Conservation (phyloP, 2,329 filamentous ascomycete genomes). For the Penicillium sclerotigenum region DNA sequence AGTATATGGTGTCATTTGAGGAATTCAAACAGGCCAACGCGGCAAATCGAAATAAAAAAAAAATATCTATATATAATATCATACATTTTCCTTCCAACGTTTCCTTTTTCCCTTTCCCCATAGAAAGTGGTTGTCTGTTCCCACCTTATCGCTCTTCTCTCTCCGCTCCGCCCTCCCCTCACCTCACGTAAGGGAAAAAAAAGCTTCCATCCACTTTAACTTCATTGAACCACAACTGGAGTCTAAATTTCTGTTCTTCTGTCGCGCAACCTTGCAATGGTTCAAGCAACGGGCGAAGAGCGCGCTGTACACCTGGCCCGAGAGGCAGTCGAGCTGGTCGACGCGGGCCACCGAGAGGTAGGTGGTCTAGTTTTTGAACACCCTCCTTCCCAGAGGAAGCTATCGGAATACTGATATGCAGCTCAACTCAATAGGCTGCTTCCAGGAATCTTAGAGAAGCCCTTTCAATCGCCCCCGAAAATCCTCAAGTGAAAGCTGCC, state of each 20-base stretch:
- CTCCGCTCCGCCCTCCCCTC: conserved; percentile 14
- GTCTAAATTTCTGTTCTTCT: neutral
- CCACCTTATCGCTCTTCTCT: conserved; percentile 11
- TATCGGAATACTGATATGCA: neutral
- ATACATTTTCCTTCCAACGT: neutral
- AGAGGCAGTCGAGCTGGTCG: conserved; percentile 47
- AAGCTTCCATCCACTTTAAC: conserved; percentile 2
- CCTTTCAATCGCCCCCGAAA: conserved; percentile 46
- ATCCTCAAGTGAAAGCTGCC: conserved; percentile 45
- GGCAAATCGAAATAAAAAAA: neutral
- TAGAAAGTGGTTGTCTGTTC: conserved; percentile 4
- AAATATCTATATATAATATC: neutral
- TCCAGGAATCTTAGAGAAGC: conserved; percentile 50
- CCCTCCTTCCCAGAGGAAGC: neutral
- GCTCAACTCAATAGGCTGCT: conserved; percentile 37
- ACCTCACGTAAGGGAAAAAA: conserved; percentile 13
- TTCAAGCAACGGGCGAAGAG: conserved; percentile 43
- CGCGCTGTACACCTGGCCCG: conserved; percentile 46
- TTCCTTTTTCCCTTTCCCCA: conserved; percentile 7
- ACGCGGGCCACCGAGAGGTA: conserved; percentile 48
- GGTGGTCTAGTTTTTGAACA: conserved; percentile 6
- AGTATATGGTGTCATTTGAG: neutral
- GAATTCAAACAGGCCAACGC: neutral
- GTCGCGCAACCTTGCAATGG: conserved; percentile 37
- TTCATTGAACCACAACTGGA: neutral